Evolutionary conservation across 371 early-diverging fungal genomes (phyloP).

Genomic region (Mucor saturninus): DNA sequence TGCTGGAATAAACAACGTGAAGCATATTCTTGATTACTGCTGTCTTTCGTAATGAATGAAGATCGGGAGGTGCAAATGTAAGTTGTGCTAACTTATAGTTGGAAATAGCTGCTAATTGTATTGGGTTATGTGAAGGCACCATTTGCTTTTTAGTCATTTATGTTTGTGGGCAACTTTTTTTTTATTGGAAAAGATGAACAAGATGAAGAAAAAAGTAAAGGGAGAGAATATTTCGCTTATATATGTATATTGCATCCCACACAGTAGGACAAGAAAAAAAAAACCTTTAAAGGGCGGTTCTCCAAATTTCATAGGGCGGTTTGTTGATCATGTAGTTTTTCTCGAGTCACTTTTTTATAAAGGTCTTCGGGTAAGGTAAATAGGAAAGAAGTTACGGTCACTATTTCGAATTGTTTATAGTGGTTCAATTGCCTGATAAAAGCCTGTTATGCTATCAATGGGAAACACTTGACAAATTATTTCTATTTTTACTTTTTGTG

Average conservation of each 20-base stretch:
- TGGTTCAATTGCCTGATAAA: no score
- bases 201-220: slow-evolving; percentile 6
- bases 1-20: slow-evolving; percentile 44
- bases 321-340: no score
- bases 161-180: not conserved
- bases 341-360: no score
- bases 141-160: slow-evolving; percentile 4
- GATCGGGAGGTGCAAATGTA: slow-evolving; percentile 57
- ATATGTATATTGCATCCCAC: not conserved
- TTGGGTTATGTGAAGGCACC: slow-evolving; percentile 40
- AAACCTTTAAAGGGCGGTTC: no score
- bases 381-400: no score
- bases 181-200: not conserved
- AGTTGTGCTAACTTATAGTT: slow-evolving; percentile 62
- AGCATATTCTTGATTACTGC: slow-evolving; percentile 55
- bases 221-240: slow-evolving; percentile 2
- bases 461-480: no score
- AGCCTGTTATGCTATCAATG: no score
- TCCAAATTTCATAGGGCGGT: no score
- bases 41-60: slow-evolving; percentile 51
- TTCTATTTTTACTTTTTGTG: no score
- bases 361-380: no score
- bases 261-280: no score
- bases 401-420: no score
- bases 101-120: slow-evolving; percentile 57